phyloP scores from a whole-genome alignment of 805 yeast genomes.

The Wickerhamomyces rabaulensis region DNA sequence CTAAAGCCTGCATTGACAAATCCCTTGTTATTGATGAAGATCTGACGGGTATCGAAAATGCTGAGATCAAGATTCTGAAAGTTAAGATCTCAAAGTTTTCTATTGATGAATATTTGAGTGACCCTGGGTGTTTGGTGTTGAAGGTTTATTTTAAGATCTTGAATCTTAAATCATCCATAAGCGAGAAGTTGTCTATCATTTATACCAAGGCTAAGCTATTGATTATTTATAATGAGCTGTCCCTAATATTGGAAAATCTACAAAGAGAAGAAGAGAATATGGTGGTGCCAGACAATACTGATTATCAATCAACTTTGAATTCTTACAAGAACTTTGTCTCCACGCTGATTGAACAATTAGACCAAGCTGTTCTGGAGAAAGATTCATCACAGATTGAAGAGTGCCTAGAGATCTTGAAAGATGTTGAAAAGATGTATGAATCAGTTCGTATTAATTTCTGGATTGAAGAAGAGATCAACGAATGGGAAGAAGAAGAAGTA shows the following conservation, averaged over 20 bases:
- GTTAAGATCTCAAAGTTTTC: background rate
- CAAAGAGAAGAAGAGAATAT: conserved; percentile 16
- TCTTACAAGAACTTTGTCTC: conserved; percentile 58
- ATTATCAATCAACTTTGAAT: conserved; percentile 37
- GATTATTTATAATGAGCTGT: conserved; percentile 59
- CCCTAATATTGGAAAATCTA: conserved; percentile 29
- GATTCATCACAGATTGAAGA: conserved; percentile 59
- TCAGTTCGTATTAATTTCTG: conserved; percentile 38
- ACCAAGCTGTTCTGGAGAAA: conserved; percentile 44
- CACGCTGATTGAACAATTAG: conserved; percentile 52
- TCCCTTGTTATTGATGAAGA: background rate
- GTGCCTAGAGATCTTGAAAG: conserved; percentile 60
- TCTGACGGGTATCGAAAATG: background rate
- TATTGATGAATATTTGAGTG: background rate
- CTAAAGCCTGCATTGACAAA: background rate
- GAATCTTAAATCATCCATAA: conserved; percentile 43
- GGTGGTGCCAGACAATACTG: conserved; percentile 20
- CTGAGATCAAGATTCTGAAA: background rate
- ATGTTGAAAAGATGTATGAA: conserved; percentile 71
- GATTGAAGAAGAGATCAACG: conserved; percentile 24
- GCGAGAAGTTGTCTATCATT: conserved; percentile 48
- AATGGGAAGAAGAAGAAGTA: conserved; percentile 20
- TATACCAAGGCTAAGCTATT: conserved; percentile 64
- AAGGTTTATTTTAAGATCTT: conserved; percentile 31
- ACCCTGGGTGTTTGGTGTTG: conserved; percentile 17